Percentiles rank a stretch among this genome's conserved stretches.
Conservation (phyloP, 2,329 filamentous ascomycete species). For the Aspergillus versicolor region DNA sequence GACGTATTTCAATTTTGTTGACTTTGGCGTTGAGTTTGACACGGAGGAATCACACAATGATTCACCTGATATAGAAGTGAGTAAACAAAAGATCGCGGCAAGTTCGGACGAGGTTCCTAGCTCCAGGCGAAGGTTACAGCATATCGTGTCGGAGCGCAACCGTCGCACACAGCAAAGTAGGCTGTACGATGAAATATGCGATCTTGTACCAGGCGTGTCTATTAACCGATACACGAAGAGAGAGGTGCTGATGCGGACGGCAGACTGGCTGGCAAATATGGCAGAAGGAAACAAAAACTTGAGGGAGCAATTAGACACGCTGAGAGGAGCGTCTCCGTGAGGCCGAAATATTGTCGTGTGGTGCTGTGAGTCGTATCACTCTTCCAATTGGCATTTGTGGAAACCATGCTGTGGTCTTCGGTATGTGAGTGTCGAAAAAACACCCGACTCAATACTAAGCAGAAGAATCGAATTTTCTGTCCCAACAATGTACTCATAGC, state of each 20-base stretch:
- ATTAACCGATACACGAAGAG: background rate
- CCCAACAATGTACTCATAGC: background rate
- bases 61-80: background rate
- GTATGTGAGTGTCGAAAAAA: background rate
- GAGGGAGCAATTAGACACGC: background rate
- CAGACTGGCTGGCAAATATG: background rate
- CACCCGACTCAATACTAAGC: background rate
- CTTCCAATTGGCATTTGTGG: background rate
- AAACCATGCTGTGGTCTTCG: background rate
- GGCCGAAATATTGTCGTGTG: background rate
- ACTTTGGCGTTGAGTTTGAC: background rate
- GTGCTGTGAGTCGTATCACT: background rate
- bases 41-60: background rate
- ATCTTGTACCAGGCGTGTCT: background rate
- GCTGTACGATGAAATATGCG: background rate
- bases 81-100: background rate
- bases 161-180: background rate
- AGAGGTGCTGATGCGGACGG: background rate
- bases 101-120: background rate
- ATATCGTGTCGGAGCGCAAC: background rate
- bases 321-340: background rate
- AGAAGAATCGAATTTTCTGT: background rate
- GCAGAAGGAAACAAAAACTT: background rate
- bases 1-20: background rate
- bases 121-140: background rate